phyloP scores from a whole-genome alignment of 768 basidiomycete species.

The Mycena venus region DNA sequence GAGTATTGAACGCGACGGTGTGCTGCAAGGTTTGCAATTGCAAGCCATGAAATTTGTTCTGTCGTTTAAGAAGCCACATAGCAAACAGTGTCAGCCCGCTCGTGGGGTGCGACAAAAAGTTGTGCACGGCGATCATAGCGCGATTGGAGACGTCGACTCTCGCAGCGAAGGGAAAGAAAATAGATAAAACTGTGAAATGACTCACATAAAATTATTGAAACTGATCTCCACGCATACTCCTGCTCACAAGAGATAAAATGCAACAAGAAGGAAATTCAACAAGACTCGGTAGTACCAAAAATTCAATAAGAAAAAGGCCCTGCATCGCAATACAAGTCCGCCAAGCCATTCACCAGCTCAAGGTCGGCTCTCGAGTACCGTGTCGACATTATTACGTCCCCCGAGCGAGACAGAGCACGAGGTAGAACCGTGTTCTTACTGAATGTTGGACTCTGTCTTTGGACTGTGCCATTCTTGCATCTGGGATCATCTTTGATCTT shows the following conservation, averaged over 20 bases:
- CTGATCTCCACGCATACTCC: not conserved
- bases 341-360: not conserved
- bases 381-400: not conserved
- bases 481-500: too few species aligned
- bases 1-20: not conserved
- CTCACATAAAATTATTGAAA: not conserved
- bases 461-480: too few species aligned
- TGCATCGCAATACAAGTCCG: not conserved
- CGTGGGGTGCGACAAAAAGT: not conserved
- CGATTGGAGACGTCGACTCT: too few species aligned
- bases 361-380: too few species aligned
- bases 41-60: not conserved
- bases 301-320: not conserved
- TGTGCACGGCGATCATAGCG: too few species aligned
- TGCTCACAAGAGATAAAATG: not conserved
- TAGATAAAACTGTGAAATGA: not conserved
- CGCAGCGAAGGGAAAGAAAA: too few species aligned
- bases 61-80: not conserved
- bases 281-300: not conserved
- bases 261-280: not conserved
- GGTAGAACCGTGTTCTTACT: too few species aligned
- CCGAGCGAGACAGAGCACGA: not conserved
- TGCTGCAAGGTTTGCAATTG: not conserved
- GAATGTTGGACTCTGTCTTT: too few species aligned
- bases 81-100: not conserved